Evolutionary conservation across 768 basidiomycete species (phyloP).

Genomic region (Rhizopogon vesiculosus): DNA sequence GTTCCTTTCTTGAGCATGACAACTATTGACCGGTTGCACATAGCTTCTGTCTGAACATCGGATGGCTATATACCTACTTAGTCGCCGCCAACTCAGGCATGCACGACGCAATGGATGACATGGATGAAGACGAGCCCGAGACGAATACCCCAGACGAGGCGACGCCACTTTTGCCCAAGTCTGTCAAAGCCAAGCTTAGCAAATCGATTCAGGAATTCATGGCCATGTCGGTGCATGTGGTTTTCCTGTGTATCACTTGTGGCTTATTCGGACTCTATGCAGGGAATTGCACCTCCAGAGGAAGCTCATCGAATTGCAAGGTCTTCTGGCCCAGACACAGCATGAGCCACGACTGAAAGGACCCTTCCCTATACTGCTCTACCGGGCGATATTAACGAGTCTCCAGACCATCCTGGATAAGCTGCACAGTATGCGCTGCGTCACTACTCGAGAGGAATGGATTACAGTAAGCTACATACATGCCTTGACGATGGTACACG

Average conservation of each 20-base stretch:
- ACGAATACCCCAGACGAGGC: slow-evolving; percentile 20
- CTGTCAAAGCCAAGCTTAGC: slow-evolving; percentile 40
- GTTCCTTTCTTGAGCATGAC: not conserved
- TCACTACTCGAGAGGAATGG: slow-evolving; percentile 97
- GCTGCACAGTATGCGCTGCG: slow-evolving; percentile 94
- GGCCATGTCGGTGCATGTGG: slow-evolving; percentile 64
- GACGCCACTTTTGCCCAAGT: slow-evolving; percentile 27
- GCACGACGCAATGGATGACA: slow-evolving; percentile 36
- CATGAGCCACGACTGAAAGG: slow-evolving; percentile 96
- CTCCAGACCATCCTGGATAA: slow-evolving; percentile 83
- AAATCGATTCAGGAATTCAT: slow-evolving; percentile 82
- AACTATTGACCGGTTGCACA: not conserved
- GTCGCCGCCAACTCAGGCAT: slow-evolving; percentile 83
- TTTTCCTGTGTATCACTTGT: not conserved
- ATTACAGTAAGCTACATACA: slow-evolving; percentile 49
- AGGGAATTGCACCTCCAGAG: slow-evolving; percentile 97
- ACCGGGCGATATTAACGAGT: slow-evolving; percentile 77
- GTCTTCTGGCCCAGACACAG: slow-evolving; percentile 80
- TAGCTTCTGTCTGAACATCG: slow-evolving; percentile 90
- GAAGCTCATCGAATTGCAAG: slow-evolving; percentile 82
- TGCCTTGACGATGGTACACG: not conserved
- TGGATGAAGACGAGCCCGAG: slow-evolving; percentile 4
- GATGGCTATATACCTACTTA: slow-evolving; percentile 91
- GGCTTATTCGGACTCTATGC: not conserved
- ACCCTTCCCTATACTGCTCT: slow-evolving; percentile 84